Percentiles rank a stretch among this genome's conserved stretches.
Evolutionary conservation across 495 filamentous ascomycete genomes (phyloP).

Genomic region (Penicillium longicatenatum): DNA sequence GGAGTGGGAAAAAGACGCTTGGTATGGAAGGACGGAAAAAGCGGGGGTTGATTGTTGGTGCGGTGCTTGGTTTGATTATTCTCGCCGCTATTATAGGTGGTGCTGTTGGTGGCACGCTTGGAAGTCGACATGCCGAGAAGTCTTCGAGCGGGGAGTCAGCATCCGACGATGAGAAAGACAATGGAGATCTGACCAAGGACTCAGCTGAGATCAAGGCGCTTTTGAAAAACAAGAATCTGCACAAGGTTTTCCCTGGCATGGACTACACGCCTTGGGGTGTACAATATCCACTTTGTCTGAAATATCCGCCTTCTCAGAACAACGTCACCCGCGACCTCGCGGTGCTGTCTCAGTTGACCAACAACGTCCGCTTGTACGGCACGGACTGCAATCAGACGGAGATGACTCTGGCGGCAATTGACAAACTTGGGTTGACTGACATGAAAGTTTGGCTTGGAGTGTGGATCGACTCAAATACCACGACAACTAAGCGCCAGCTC

Average conservation of each 20-base stretch:
- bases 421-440: constrained; percentile 67
- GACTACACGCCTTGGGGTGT: constrained; percentile 93
- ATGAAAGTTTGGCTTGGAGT: constrained; percentile 96
- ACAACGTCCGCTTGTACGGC: constrained; percentile 87
- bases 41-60: constrained; percentile 67
- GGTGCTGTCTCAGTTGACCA: constrained; percentile 87
- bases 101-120: constrained; percentile 70
- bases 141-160: constrained; percentile 14
- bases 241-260: constrained; percentile 95
- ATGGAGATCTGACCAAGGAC: constrained; percentile 71
- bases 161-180: constrained; percentile 45
- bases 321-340: constrained; percentile 93
- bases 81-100: constrained; percentile 76
- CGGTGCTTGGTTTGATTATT: constrained; percentile 62
- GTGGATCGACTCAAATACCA: constrained; percentile 84
- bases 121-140: constrained; percentile 42
- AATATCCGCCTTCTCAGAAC: constrained; percentile 81
- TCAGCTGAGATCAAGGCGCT: constrained; percentile 79
- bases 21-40: constrained; percentile 62
- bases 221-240: constrained; percentile 76
- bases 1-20: constrained; percentile 43
- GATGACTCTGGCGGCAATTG: constrained; percentile 85
- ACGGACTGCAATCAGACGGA: constrained; percentile 98
- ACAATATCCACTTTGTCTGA: constrained; percentile 84
- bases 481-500: constrained; percentile 82